Evolutionary conservation across 768 basidiomycete genomes (phyloP).

Genomic region (Megacollybia marginata): DNA sequence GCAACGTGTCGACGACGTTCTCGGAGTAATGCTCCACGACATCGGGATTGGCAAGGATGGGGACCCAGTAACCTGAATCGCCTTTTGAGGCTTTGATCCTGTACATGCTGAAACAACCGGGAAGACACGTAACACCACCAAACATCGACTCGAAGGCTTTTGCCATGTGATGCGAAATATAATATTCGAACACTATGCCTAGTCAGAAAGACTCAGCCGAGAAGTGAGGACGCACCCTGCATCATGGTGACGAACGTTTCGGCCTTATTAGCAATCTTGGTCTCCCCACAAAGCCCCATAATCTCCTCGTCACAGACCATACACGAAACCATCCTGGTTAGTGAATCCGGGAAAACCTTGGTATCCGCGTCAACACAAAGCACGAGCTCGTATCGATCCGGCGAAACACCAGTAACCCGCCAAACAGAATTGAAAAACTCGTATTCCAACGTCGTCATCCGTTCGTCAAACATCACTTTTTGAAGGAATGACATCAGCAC

Average conservation of each 20-base stretch:
- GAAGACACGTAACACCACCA: constrained; percentile 98
- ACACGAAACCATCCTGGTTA: constrained; percentile 92
- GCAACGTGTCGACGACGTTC: constrained; percentile 97
- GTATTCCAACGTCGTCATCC: constrained; percentile 99
- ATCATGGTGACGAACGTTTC: constrained; percentile 99
- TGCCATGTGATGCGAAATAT: constrained; percentile 98
- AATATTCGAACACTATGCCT: constrained; percentile 90
- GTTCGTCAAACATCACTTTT: constrained; percentile 99
- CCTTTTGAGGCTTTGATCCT: constrained; percentile 99
- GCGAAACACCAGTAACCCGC: constrained; percentile 91
- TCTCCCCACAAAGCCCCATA: constrained; percentile 99
- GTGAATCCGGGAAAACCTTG: constrained; percentile 97
- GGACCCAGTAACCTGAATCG: constrained; percentile 94
- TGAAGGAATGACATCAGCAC: constrained; percentile 97
- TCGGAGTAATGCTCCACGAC: constrained; percentile 99
- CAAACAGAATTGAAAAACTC: constrained; percentile 99
- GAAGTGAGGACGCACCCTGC: constrained; percentile 62
- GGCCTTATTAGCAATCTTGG: constrained; percentile 98
- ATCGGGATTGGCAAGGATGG: constrained; percentile 96
- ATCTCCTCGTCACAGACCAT: constrained; percentile 98
- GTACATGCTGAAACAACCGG: constrained; percentile 99
- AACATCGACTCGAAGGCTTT: constrained; percentile 99
- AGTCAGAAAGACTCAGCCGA: constrained; percentile 6
- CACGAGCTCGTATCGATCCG: constrained; percentile 92
- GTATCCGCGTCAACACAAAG: constrained; percentile 97